Conservation (phyloP, 83 land plant genomes). For the Diphasiastrum complanatum region DNA sequence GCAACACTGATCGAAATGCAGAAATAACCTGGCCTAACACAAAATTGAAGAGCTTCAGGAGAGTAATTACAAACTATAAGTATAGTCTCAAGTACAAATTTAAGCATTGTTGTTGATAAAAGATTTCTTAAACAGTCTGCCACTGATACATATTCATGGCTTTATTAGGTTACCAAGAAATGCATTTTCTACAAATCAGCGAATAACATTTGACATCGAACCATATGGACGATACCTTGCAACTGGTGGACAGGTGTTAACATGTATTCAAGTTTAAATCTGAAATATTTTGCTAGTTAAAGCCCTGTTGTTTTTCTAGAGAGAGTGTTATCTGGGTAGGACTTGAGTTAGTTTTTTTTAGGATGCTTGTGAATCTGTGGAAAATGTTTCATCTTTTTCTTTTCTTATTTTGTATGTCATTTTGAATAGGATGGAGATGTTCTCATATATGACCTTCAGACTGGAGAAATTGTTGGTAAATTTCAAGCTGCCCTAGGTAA, state of each 20-base stretch:
- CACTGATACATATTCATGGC: no score
- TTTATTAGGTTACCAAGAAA: conserved; percentile 60
- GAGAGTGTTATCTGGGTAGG: no score
- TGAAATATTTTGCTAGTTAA: no score
- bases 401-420: conserved; percentile 1
- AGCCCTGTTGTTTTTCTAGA: neutral
- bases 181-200: conserved; percentile 68
- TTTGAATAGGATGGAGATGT: conserved; percentile 70
- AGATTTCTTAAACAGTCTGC: no score
- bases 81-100: no score
- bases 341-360: neutral
- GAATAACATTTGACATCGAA: conserved; percentile 92
- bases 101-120: no score
- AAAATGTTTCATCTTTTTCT: neutral
- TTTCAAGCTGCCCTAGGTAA: conserved; percentile 80
- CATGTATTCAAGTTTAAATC: no score
- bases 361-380: neutral
- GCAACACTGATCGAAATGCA: no score
- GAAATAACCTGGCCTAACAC: no score
- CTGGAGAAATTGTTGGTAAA: conserved; percentile 60
- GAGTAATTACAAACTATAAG: no score
- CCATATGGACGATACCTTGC: conserved; percentile 82
- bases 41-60: no score
- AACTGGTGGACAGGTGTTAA: conserved; percentile 83
- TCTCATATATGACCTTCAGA: conserved; percentile 87